Base-by-base conservation (phyloP, 176 grass and related monocot species). In the Oryza meridionalis region DNA sequence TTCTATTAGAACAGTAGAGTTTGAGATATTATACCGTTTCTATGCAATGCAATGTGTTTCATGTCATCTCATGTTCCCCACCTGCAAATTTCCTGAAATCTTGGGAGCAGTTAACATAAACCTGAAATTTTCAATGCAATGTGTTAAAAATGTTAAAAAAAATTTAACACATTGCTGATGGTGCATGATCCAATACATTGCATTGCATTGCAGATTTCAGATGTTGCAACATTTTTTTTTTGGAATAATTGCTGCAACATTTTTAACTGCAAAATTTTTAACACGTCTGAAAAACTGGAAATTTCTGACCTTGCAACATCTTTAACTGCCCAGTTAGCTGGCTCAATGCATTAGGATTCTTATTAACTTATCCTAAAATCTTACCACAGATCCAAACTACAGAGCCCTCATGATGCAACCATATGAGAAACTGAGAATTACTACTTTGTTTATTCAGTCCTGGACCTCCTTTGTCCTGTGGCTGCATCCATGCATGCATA, bases 371-470 rank as follows among this genome's bases (percentile, higher is more conserved):
- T 44, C 69, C 11, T 25, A 27, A 45, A 46, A 1, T 26, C 55
- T 66, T 17, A 50, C 59, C 31, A 38, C 19, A 37, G 37, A 85
- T 61, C 67, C 67, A 59, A 70, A 32, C 40, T 13, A 44, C 12
- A 32, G 32, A 63, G 11, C 33, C 66, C n/a, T 55, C 35, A 79
- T 79, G 38, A 79, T 72, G n/a, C 27, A 65, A 50, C 53, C 76
- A 73, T 46, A 86, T 73, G 76, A 79, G 75, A 46, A 62, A 2
- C 58, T 24, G n/a, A 62, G 58, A 62, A 62, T 62, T 62, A 26
- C 15, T 72, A 31, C 19, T 15, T 80, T 66, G 69, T 73, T 66
- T 32, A 75, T 45, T 62, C 58, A 67, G 61, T 66, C 59, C 61
- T 75, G 85, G 73, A 68, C 45, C 85, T 69, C 55, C 22, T 11